These are phyloP conservation scores for Lentinula edodes DNA, from an alignment of 768 basidiomycete genomes.

Conservation along the genomic window DNA sequence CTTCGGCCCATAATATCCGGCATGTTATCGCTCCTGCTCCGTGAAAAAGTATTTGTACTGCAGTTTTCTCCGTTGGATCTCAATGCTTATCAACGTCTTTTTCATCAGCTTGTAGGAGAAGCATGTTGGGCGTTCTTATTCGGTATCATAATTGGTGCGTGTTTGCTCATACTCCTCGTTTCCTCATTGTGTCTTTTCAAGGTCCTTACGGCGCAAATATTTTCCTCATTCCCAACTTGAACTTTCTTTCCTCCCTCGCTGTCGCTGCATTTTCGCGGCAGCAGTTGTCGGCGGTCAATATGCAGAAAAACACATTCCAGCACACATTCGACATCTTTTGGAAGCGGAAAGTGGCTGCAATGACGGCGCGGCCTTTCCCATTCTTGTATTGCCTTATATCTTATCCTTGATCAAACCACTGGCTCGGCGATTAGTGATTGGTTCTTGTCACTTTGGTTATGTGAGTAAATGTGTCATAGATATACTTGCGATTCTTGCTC, in stretches of 20 bases:
- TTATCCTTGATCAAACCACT: conserved; percentile 64
- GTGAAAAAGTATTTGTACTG: conserved; percentile 61
- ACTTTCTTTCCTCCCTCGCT: conserved; percentile 84
- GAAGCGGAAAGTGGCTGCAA: conserved; percentile 89
- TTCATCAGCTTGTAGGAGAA: conserved; percentile 77
- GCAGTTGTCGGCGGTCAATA: conserved; percentile 94
- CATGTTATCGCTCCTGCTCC: conserved; percentile 90
- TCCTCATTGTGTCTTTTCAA: conserved; percentile 24
- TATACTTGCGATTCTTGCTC: neutral
- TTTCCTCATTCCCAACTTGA: conserved; percentile 84
- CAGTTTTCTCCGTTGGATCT: neutral
- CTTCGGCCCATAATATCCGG: conserved; percentile 76
- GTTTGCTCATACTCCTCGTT: conserved; percentile 8
- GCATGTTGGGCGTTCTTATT: conserved; percentile 94
- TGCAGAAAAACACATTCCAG: conserved; percentile 94
- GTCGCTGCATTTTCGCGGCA: conserved; percentile 91
- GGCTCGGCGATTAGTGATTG: conserved; percentile 75
- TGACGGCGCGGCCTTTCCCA: conserved; percentile 94
- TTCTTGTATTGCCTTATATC: conserved; percentile 87
- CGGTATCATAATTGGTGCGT: conserved; percentile 80
- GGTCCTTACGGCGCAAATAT: conserved; percentile 80
- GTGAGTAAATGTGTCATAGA: conserved; percentile 37
- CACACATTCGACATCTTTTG: conserved; percentile 61
- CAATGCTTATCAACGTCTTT: neutral
- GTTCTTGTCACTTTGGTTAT: conserved; percentile 84